Conservation (phyloP, 2,329 filamentous ascomycete genomes). For the Hymenoscyphus linearis region DNA sequence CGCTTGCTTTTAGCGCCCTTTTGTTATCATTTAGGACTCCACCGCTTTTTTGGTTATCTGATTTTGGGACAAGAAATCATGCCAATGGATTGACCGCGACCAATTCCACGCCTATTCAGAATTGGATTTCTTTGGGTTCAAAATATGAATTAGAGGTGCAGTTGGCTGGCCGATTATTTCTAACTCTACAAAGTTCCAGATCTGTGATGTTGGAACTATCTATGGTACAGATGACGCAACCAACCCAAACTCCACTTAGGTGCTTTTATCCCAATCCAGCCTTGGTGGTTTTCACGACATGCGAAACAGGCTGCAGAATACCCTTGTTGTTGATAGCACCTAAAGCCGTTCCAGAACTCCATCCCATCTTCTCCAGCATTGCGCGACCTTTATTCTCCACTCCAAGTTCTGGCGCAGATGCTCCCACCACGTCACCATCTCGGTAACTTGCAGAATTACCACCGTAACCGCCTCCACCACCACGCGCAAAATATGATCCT, state of each 20-base stretch:
- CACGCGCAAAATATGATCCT: constrained; percentile 33
- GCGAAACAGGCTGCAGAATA: constrained; percentile 77
- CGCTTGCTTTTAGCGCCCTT: too few species aligned
- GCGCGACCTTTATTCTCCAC: constrained; percentile 75
- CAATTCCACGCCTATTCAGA: too few species aligned
- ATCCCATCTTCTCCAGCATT: constrained; percentile 97
- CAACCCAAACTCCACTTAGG: neutral
- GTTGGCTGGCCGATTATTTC: neutral
- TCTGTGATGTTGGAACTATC: neutral
- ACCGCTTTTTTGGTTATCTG: too few species aligned
- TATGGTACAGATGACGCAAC: neutral
- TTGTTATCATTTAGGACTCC: too few species aligned
- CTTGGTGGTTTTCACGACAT: constrained; percentile 81
- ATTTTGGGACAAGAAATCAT: too few species aligned
- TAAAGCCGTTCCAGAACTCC: constrained; percentile 79
- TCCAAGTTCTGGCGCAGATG: constrained; percentile 76
- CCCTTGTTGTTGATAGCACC: constrained; percentile 81
- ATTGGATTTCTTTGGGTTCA: too few species aligned
- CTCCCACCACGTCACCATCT: constrained; percentile 86
- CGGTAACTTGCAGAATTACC: constrained; percentile 50
- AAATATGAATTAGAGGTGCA: too few species aligned
- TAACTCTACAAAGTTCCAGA: neutral
- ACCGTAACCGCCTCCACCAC: constrained; percentile 27
- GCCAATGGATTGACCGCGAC: too few species aligned
- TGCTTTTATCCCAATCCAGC: constrained; percentile 62